phyloP scores from a whole-genome alignment of 2,329 filamentous ascomycete species.

The Exophiala mesophila region DNA sequence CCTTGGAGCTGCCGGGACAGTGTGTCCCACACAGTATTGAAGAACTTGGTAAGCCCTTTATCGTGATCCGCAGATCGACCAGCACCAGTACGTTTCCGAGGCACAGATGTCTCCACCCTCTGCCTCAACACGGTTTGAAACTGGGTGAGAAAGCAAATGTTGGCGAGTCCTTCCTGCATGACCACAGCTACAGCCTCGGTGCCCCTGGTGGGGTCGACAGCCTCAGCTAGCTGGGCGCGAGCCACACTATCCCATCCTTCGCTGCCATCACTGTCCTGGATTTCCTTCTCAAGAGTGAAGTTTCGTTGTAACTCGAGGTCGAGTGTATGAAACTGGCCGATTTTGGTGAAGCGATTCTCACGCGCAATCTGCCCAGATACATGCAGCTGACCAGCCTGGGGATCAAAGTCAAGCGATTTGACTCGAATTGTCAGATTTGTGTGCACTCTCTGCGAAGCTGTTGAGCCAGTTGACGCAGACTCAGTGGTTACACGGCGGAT shows the following conservation, averaged over 20 bases:
- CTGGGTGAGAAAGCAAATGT: slow-evolving; percentile 49
- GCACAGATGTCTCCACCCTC: slow-evolving; percentile 44
- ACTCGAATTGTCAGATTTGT: slow-evolving; percentile 62
- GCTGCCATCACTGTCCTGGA: slow-evolving; percentile 42
- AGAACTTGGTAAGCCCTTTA: slow-evolving; percentile 70
- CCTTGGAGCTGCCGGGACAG: slow-evolving; percentile 76
- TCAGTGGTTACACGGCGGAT: slow-evolving; percentile 62
- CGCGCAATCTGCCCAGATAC: slow-evolving; percentile 61
- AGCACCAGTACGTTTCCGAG: slow-evolving; percentile 44
- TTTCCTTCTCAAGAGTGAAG: slow-evolving; percentile 80
- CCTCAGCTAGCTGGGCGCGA: slow-evolving; percentile 69
- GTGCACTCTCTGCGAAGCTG: slow-evolving; percentile 59
- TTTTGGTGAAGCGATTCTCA: slow-evolving; percentile 63
- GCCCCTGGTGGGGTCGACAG: slow-evolving; percentile 70
- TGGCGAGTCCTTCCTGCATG: slow-evolving; percentile 69
- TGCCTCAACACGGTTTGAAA: slow-evolving; percentile 47
- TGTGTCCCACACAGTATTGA: slow-evolving; percentile 67
- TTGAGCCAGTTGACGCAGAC: slow-evolving; percentile 55
- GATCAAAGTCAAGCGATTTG: slow-evolving; percentile 64
- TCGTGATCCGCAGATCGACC: slow-evolving; percentile 41
- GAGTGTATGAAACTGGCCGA: slow-evolving; percentile 65
- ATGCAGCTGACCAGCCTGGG: slow-evolving; percentile 63
- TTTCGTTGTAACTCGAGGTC: slow-evolving; percentile 84
- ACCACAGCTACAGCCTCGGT: slow-evolving; percentile 85
- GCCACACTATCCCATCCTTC: slow-evolving; percentile 86